Evolutionary conservation across 768 basidiomycete species (phyloP).

Genomic region (Rhodotorula babjevae): DNA sequence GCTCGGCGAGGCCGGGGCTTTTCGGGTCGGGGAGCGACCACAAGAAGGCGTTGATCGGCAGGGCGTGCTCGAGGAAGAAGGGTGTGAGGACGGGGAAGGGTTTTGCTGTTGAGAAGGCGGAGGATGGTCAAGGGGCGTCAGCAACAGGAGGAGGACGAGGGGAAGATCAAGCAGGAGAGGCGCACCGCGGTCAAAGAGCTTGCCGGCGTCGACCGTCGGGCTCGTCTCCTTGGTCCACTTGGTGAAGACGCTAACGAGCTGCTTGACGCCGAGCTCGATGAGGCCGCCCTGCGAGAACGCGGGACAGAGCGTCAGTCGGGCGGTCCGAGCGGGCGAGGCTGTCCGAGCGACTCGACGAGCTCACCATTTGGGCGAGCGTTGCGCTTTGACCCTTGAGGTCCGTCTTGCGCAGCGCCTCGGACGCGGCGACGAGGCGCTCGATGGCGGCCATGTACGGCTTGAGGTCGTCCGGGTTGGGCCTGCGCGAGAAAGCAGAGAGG

Average conservation of each 20-base stretch:
- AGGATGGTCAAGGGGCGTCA: accelerated
- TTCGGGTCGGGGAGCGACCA: constrained; percentile 24
- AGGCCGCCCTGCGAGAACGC: constrained; percentile 3
- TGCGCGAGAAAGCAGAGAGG: background rate
- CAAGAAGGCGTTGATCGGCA: constrained; percentile 37
- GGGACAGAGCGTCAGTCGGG: background rate
- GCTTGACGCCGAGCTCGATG: constrained; percentile 27
- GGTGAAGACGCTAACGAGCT: constrained; percentile 26
- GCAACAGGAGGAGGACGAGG: no score
- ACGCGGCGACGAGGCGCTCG: constrained; percentile 37
- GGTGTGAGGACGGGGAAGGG: constrained; percentile 33
- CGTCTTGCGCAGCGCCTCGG: constrained; percentile 37
- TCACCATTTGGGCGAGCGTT: constrained; percentile 37
- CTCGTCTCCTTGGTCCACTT: constrained; percentile 33
- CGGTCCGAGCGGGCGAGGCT: no score
- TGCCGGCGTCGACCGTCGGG: constrained; percentile 29
- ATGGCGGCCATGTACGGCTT: constrained; percentile 40
- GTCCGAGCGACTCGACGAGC: background rate
- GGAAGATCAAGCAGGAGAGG: background rate
- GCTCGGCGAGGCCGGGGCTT: constrained; percentile 15
- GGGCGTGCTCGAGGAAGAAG: constrained; percentile 31
- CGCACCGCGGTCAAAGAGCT: constrained; percentile 29
- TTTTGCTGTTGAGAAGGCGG: constrained; percentile 17
- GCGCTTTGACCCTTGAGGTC: constrained; percentile 35
- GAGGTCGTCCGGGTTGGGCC: constrained; percentile 36